A percentile compares a stretch with the other conserved stretches of the same genome.
phyloP scores from a whole-genome alignment of 495 filamentous ascomycete genomes.

The Penicillium fimorum region DNA sequence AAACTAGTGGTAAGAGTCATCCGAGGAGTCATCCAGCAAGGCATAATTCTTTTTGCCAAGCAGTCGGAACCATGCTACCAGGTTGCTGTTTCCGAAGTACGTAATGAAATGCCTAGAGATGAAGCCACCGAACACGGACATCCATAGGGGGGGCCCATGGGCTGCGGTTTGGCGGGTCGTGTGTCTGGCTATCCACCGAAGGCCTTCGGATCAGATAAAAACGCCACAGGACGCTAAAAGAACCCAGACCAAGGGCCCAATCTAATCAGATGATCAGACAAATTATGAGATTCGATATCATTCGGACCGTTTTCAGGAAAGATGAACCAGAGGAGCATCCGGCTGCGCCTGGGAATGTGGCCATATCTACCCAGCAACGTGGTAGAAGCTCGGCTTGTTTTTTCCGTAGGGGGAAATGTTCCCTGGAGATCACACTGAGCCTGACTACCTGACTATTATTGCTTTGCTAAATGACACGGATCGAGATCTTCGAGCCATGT shows the following conservation, averaged over 20 bases:
- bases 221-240: neutral
- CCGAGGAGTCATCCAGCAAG: neutral
- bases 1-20: neutral
- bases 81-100: neutral
- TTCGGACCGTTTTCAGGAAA: neutral
- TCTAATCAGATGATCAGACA: constrained; percentile 9
- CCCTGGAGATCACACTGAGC: neutral
- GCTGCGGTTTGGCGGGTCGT: neutral
- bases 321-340: neutral
- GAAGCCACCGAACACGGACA: neutral
- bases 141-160: neutral
- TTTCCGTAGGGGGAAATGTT: neutral
- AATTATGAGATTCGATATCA: constrained; percentile 1
- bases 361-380: neutral
- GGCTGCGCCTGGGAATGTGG: neutral
- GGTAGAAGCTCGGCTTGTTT: neutral
- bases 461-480: neutral
- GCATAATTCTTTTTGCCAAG: neutral
- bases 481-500: neutral
- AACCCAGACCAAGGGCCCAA: neutral
- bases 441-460: neutral
- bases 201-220: constrained; percentile 11
- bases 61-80: neutral
- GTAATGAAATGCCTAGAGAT: neutral
- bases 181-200: neutral